These are phyloP conservation scores for Suillus clintonianus DNA, from an alignment of 768 basidiomycete genomes.

Conservation along the genomic window DNA sequence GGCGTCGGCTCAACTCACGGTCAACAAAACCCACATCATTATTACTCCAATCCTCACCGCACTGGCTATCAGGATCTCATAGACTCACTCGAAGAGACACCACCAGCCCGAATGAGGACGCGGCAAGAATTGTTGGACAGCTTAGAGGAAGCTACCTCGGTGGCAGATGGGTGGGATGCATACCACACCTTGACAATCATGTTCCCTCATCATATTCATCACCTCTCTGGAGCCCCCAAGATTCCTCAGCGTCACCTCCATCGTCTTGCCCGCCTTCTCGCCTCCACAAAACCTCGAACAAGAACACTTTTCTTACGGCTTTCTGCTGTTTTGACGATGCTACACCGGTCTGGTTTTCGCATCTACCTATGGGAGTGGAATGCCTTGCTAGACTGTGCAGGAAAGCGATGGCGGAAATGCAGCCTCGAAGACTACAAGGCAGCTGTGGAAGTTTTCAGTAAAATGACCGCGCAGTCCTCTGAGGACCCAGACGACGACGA, in stretches of 20 bases:
- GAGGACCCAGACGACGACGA: conserved; percentile 39
- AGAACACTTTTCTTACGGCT: conserved; percentile 63
- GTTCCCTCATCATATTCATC: conserved; percentile 18
- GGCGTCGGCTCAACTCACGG: conserved; percentile 7
- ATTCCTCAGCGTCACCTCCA: conserved; percentile 53
- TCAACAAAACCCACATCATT: conserved; percentile 10
- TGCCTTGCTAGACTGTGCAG: conserved; percentile 66
- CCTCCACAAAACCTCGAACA: conserved; percentile 53
- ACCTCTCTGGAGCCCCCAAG: neutral
- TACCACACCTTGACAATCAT: conserved; percentile 34
- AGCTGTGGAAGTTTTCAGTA: conserved; percentile 60
- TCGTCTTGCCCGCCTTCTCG: conserved; percentile 61
- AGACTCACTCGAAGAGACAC: neutral
- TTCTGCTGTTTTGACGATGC: conserved; percentile 62
- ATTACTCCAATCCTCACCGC: neutral
- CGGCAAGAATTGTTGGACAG: conserved; percentile 29
- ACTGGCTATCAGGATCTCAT: neutral
- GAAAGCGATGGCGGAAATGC: conserved; percentile 64
- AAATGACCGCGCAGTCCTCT: conserved; percentile 49
- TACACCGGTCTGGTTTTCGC: conserved; percentile 55
- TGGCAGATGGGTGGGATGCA: conserved; percentile 44
- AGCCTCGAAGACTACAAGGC: conserved; percentile 56
- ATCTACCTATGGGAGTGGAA: conserved; percentile 77
- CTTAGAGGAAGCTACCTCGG: conserved; percentile 34
- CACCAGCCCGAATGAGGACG: conserved; percentile 18